Evolutionary conservation across 2,329 filamentous ascomycete species (phyloP).

Genomic region (Venturia pyrina): DNA sequence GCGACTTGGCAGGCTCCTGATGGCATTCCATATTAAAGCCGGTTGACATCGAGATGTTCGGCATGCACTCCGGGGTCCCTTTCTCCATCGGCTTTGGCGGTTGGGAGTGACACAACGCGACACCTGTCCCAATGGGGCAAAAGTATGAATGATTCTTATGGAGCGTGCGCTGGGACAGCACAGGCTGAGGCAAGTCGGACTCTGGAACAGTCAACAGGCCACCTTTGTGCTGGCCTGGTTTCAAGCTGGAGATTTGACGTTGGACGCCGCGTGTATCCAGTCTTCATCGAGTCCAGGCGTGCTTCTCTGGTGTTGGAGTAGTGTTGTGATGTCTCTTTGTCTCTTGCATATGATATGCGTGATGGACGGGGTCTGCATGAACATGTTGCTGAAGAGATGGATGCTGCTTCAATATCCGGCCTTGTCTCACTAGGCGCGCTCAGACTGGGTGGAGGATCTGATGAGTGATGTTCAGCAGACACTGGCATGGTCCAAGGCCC

Average conservation of each 20-base stretch:
- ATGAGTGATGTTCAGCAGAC: neutral
- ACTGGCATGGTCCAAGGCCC: too few relatives aligned
- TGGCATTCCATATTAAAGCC: neutral
- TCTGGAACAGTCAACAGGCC: neutral
- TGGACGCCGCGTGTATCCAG: neutral
- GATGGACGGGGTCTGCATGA: neutral
- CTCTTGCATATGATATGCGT: conserved; percentile 6
- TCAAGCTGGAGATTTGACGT: neutral
- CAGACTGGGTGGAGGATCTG: neutral
- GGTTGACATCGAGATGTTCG: neutral
- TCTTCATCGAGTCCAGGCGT: neutral
- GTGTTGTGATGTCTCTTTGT: neutral
- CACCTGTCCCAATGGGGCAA: neutral
- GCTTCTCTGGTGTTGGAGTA: neutral
- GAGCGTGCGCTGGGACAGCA: neutral
- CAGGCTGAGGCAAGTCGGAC: neutral
- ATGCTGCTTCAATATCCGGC: neutral
- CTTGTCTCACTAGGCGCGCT: conserved; percentile 3
- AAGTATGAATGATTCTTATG: neutral
- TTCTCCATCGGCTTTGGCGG: neutral
- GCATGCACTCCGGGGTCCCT: neutral
- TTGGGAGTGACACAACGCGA: neutral
- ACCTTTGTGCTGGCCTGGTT: neutral
- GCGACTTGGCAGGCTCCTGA: neutral
- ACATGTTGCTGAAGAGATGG: neutral